Evolutionary conservation across 2,329 filamentous ascomycete genomes (phyloP).

Genomic region (Aspergillus jensenii): DNA sequence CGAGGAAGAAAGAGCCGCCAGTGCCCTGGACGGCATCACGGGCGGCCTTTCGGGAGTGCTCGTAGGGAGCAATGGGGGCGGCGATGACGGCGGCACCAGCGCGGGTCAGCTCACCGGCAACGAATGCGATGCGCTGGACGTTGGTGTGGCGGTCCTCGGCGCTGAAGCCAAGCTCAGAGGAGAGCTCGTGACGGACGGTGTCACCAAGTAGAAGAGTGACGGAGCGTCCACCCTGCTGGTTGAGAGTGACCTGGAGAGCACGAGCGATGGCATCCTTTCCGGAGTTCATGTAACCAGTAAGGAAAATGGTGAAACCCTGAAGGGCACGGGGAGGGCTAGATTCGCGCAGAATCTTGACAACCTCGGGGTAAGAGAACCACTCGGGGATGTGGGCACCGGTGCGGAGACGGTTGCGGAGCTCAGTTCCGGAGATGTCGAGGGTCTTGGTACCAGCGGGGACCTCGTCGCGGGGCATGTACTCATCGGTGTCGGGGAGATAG

Average conservation of each 20-base stretch:
- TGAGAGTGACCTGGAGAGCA: slow-evolving; percentile 92
- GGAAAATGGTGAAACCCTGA: slow-evolving; percentile 98
- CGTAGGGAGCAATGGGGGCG: slow-evolving; percentile 92
- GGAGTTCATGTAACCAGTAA: slow-evolving; percentile 94
- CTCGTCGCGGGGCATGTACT: slow-evolving; percentile 92
- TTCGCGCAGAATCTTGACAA: slow-evolving; percentile 92
- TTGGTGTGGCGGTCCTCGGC: slow-evolving; percentile 90
- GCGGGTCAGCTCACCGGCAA: slow-evolving; percentile 90
- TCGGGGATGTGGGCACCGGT: slow-evolving; percentile 94
- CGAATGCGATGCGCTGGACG: slow-evolving; percentile 94
- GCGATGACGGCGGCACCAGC: slow-evolving; percentile 93
- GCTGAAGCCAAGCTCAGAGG: slow-evolving; percentile 92
- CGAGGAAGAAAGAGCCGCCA: slow-evolving; percentile 89
- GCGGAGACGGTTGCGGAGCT: slow-evolving; percentile 87
- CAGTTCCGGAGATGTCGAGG: slow-evolving; percentile 81
- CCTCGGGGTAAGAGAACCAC: slow-evolving; percentile 99
- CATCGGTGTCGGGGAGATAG: slow-evolving; percentile 94
- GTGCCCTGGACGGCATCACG: slow-evolving; percentile 72
- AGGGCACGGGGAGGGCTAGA: slow-evolving; percentile 87
- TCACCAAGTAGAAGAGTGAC: slow-evolving; percentile 94
- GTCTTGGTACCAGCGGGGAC: slow-evolving; percentile 81
- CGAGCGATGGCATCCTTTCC: slow-evolving; percentile 97
- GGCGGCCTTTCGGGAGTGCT: slow-evolving; percentile 72
- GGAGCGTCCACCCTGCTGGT: slow-evolving; percentile 94
- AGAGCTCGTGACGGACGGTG: slow-evolving; percentile 90